A percentile compares a stretch with the other conserved stretches of the same genome.
Conservation (phyloP, 176 grass and related monocot genomes). For the Lolium perenne region DNA sequence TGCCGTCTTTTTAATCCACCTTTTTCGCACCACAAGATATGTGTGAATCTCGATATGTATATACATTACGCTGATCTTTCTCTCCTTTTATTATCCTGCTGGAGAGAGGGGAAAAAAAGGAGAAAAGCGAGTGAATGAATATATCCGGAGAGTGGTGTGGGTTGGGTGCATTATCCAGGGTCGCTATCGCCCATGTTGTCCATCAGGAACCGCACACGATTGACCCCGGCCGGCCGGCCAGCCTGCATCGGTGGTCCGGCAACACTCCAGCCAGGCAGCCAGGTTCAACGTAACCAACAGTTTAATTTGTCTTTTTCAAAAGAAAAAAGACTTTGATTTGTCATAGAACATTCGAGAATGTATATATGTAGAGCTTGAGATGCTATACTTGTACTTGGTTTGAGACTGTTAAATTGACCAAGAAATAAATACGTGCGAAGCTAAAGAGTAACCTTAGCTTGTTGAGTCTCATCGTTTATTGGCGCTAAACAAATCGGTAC, state of each 20-base stretch:
- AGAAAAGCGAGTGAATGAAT: not conserved
- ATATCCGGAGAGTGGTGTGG: not conserved
- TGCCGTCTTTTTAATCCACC: not conserved
- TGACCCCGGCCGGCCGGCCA: slow-evolving; percentile 1
- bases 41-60: not conserved
- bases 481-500: too few species aligned
- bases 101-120: not conserved
- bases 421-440: not conserved
- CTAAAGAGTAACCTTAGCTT: too few species aligned
- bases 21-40: slow-evolving; percentile 21
- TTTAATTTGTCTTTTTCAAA: not conserved
- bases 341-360: not conserved
- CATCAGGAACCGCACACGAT: slow-evolving; percentile 8
- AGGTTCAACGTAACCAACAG: not conserved
- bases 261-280: not conserved
- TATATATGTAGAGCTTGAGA: not conserved
- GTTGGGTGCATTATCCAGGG: slow-evolving; percentile 7
- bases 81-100: not conserved
- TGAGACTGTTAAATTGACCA: not conserved
- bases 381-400: not conserved
- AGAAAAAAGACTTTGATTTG: not conserved
- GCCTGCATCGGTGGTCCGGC: not conserved
- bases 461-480: too few species aligned
- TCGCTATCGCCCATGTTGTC: slow-evolving; percentile 28
- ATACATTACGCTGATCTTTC: not conserved